phyloP scores from a whole-genome alignment of 768 basidiomycete species.

The Hygrocybe punicea region DNA sequence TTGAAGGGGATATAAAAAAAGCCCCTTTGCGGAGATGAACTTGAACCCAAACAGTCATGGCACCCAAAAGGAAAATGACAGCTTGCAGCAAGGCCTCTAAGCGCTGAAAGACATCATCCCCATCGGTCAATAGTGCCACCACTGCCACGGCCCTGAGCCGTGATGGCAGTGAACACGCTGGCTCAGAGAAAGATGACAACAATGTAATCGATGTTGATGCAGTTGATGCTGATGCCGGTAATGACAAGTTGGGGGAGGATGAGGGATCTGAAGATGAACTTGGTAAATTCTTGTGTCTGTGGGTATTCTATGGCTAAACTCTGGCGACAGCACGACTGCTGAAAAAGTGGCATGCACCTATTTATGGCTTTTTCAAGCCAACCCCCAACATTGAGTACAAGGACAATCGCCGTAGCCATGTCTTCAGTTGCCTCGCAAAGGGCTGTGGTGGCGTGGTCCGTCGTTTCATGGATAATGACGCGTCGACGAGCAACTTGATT shows the following conservation, averaged over 20 bases:
- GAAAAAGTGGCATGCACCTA: constrained; percentile 30
- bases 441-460: constrained; percentile 19
- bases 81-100: no score
- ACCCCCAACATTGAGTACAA: constrained; percentile 17
- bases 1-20: no score
- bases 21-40: no score
- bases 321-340: constrained; percentile 14
- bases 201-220: neutral
- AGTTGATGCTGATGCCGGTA: neutral
- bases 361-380: constrained; percentile 36
- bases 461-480: constrained; percentile 20
- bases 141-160: no score
- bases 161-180: neutral
- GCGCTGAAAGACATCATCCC: no score
- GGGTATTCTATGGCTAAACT: neutral
- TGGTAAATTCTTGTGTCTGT: neutral
- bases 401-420: constrained; percentile 20
- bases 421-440: constrained; percentile 24
- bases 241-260: neutral
- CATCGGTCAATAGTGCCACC: neutral
- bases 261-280: neutral
- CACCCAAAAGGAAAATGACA: no score
- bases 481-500: constrained; percentile 30
- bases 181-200: neutral
- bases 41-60: no score